Evolutionary conservation across 73 alveolate species (phyloP), one percentile per base, ranked within the genome.

Genomic region (Paramecium caudatum): DNA sequence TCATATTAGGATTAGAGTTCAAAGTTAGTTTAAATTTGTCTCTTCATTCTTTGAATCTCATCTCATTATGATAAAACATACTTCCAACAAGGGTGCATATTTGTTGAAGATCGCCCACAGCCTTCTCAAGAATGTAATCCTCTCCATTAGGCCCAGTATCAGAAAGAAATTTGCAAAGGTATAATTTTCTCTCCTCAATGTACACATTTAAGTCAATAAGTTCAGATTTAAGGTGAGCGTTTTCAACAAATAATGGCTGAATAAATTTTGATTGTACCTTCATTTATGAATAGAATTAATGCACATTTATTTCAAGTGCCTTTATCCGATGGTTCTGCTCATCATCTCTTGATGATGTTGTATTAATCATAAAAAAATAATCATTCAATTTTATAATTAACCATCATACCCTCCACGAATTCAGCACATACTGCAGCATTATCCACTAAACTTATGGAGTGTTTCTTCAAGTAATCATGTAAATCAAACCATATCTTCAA

Each of bases 141-240:
- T 74, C 88, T 74, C 88, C 88, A 16, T 74, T 43, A 7, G 62
- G 68, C 43, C 88, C 88, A 10, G 32, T 27, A 23, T 74, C 88
- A 21, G 88, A 74, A 16, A 74, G 15, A 19, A 34, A 36, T 21
- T 74, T 74, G 12, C 69, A 74, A 13, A 74, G 65, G 15, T 74
- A 43, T 47, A 74, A 19, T 74, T 74, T 74, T 12, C 88, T 74
- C 32, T 74, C 88, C 47, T 74, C 88, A 19, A 74, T 74, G n/a
- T 27, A 74, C 5, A 41, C 43, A 16, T 74, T 74, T 19, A 74
- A 68, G 15, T 37, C 65, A 3, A 74, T 74, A 1, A 74, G 43
- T 17, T 74, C 25, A 16, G 17, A 47, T 43, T 74, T 74, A 8
- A 74, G 32, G 36, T 74, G 21, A 74, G 88, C 32, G 43, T 74